Conservation (phyloP, 345 rosid species). For the Eutrema heterophyllum region DNA sequence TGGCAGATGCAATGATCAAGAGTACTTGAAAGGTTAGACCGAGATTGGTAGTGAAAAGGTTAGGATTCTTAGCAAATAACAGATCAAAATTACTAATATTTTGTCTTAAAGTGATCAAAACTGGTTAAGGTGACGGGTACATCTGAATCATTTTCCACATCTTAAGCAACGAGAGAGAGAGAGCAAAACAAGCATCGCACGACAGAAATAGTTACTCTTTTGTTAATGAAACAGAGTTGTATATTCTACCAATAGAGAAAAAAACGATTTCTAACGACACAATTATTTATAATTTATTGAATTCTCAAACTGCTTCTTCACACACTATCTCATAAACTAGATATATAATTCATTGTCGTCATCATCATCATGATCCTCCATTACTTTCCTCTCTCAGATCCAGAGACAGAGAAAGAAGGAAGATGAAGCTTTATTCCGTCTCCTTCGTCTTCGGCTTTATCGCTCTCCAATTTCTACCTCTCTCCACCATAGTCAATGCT, state of each 20-base stretch:
- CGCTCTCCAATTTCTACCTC: not conserved
- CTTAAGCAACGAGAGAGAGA: not conserved
- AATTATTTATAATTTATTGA: not conserved
- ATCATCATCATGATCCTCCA: constrained; percentile 15
- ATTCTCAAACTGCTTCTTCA: constrained; percentile 9
- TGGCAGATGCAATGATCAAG: not conserved
- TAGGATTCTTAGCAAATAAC: not conserved
- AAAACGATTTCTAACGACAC: not conserved
- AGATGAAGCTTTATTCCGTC: constrained; percentile 21
- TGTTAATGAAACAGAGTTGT: not conserved
- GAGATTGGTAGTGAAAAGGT: not conserved
- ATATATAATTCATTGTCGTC: not conserved
- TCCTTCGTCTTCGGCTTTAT: constrained; percentile 14
- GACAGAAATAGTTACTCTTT: not conserved
- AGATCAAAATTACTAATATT: not conserved
- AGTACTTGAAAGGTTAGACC: not conserved
- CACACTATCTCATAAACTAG: constrained; percentile 9
- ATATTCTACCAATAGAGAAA: not conserved
- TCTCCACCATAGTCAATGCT: not conserved
- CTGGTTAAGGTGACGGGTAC: not conserved
- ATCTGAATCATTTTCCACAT: constrained; percentile 1
- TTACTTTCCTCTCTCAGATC: constrained; percentile 13
- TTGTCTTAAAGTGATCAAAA: not conserved
- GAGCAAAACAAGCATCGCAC: not conserved
- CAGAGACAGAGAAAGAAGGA: not conserved